These are phyloP conservation scores for Terfezia boudieri DNA, from an alignment of 495 filamentous ascomycete species.

Conservation along the genomic window DNA sequence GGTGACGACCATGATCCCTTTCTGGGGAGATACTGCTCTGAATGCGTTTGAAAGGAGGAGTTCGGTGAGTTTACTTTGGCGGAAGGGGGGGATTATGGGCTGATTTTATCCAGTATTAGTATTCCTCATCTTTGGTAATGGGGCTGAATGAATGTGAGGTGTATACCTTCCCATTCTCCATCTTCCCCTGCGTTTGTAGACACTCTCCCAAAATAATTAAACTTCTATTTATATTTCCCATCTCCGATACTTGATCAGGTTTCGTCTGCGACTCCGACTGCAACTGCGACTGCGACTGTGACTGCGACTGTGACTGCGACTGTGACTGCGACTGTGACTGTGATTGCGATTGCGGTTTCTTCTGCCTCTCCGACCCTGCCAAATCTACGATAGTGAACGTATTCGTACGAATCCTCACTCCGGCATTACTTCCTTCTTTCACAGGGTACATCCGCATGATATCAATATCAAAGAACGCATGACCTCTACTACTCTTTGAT, in stretches of 20 bases:
- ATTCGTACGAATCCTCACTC: conserved; percentile 40
- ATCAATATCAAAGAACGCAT: conserved; percentile 92
- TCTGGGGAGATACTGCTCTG: conserved; percentile 42
- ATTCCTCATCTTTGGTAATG: too few species aligned
- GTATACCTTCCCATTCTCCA: conserved; percentile 5
- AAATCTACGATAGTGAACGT: conserved; percentile 80
- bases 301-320: too few species aligned
- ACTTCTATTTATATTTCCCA: conserved; percentile 92
- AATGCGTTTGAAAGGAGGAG: conserved; percentile 91
- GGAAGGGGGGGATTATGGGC: conserved; percentile 49
- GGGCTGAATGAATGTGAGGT: neutral
- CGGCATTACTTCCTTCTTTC: conserved; percentile 2
- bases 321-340: too few species aligned
- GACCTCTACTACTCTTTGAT: conserved; percentile 66
- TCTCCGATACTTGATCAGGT: conserved; percentile 76
- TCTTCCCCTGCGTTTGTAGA: conserved; percentile 66
- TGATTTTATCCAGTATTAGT: neutral
- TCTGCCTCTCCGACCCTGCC: conserved; percentile 79
- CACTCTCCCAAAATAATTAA: conserved; percentile 97
- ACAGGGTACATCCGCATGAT: conserved; percentile 34
- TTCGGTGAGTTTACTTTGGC: conserved; percentile 93
- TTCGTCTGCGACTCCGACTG: conserved; percentile 60
- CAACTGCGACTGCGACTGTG: too few species aligned
- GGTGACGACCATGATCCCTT: conserved; percentile 87
- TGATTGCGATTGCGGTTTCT: conserved; percentile 12